These are phyloP conservation scores for Vigna radiata DNA, from an alignment of 306 rosid genomes.

Conservation along the genomic window DNA sequence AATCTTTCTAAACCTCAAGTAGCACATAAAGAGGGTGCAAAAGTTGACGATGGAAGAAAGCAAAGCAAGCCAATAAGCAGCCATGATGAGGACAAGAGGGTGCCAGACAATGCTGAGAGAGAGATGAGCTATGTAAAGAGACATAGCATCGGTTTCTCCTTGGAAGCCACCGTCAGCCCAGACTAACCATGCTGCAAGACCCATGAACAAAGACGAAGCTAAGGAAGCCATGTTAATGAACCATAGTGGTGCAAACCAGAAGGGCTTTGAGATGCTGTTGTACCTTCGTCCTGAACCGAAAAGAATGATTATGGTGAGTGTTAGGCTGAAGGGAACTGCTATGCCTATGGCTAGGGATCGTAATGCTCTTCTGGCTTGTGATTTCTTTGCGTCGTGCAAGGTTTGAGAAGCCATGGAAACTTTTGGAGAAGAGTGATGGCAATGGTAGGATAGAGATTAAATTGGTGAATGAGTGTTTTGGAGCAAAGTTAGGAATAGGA, in stretches of 20 bases:
- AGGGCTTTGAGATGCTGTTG: constrained; percentile 42
- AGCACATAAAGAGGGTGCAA: constrained; percentile 55
- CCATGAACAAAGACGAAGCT: constrained; percentile 64
- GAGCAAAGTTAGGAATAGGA: constrained; percentile 52
- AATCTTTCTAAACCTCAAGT: constrained; percentile 50
- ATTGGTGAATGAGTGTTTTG: constrained; percentile 44
- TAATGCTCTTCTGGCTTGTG: constrained; percentile 57
- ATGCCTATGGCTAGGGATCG: constrained; percentile 61
- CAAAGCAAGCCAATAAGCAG: constrained; percentile 46
- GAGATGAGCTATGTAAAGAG: constrained; percentile 57
- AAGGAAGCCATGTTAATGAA: constrained; percentile 55
- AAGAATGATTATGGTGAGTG: constrained; percentile 43
- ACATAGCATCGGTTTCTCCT: constrained; percentile 49
- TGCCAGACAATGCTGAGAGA: constrained; percentile 64
- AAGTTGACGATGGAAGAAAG: constrained; percentile 48
- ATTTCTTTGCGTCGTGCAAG: constrained; percentile 44
- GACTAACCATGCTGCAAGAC: constrained; percentile 75
- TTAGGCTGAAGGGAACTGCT: constrained; percentile 53
- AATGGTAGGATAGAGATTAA: constrained; percentile 27
- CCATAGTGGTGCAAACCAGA: constrained; percentile 78
- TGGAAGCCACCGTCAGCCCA: constrained; percentile 86
- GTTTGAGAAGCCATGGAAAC: constrained; percentile 39
- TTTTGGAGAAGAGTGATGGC: constrained; percentile 6
- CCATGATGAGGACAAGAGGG: constrained; percentile 64
- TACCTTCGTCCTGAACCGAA: constrained; percentile 59